A percentile compares a stretch with the other conserved stretches of the same genome.
Evolutionary conservation across 2,329 filamentous ascomycete genomes (phyloP).

Genomic region (Metarhizium brunneum): DNA sequence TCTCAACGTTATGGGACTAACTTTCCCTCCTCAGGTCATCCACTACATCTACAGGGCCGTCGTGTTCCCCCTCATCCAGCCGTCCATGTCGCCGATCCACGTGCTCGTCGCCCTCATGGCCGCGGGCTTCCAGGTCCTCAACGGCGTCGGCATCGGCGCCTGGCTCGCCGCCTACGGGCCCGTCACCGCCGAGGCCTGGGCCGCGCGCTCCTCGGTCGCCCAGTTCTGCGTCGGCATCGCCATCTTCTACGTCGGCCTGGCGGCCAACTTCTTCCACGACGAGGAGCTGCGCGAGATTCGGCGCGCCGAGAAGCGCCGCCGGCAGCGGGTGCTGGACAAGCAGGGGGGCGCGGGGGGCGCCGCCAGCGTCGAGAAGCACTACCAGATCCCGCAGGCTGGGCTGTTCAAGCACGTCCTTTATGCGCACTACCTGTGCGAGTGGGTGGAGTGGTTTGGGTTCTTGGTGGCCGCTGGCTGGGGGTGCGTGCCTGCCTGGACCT

Average conservation of each 20-base stretch:
- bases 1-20: neutral
- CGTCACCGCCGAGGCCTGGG: conserved; percentile 45
- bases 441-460: conserved; percentile 92
- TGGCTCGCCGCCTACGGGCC: conserved; percentile 80
- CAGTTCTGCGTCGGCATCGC: conserved; percentile 56
- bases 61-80: conserved; percentile 71
- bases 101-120: conserved; percentile 55
- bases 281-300: conserved; percentile 83
- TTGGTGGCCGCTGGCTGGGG: conserved; percentile 62
- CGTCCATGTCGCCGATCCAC: conserved; percentile 89
- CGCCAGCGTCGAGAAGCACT: conserved; percentile 56
- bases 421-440: conserved; percentile 93
- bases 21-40: conserved; percentile 41
- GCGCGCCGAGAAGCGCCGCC: conserved; percentile 53
- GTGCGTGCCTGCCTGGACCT: conserved; percentile 68
- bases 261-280: conserved; percentile 81
- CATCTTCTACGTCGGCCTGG: conserved; percentile 67
- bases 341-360: conserved; percentile 23
- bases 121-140: conserved; percentile 67
- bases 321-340: conserved; percentile 30
- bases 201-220: conserved; percentile 21
- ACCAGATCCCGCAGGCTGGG: conserved; percentile 75
- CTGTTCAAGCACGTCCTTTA: conserved; percentile 77
- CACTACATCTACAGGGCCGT: conserved; percentile 91
- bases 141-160: conserved; percentile 66